Base-by-base conservation (phyloP, 1,139 yeast species). In the Kodamaea anthophila region DNA sequence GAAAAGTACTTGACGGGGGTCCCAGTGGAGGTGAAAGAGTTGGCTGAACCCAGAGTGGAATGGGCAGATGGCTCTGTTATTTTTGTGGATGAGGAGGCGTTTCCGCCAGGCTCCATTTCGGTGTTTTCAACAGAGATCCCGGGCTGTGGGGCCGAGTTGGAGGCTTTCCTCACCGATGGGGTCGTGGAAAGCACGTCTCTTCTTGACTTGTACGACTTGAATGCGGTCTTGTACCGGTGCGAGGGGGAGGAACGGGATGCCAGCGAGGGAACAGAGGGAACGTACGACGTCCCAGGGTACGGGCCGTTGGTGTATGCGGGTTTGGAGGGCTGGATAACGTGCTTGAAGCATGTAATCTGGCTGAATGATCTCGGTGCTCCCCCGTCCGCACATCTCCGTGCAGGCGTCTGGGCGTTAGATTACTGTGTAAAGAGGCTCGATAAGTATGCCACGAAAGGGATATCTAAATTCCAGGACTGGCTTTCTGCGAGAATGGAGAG, bases 81-180 rank as follows among this genome's bases (percentile, higher is more conserved):
- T 30, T 59, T 53, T 2, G 58, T 83, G 5, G 53, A 51, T 31
- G 78, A 81, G 2, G 65, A 56, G 0, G 40, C 64, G 24, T 88
- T 91, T 54, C 86, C 91, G 3, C 93, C 84, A 30, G 98, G 98
- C 1, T 81, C 96, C 1, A 85, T 91, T 43, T 87, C 94, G 1
- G 80, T 91, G 2, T 71, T 85, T 45, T 70, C 79, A 23, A 87
- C 97, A 0, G 69, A 65, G 35, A 80, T 84, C 33, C 81, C 81
- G 33, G 65, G 67, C 6, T 70, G 60, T n/a, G 61, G 64, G 37
- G 41, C 43, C 3, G 64, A 69, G 3, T 57, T 86, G 28, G 94
- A 85, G 49, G 60, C 65, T 14, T 80, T 58, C 45, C 74, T 84
- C 13, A 73, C 79, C 43, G 58, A 69, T 18, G 95, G 94, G 10